Conservation (phyloP, 2,329 filamentous ascomycete species). For the Shiraia sp. region DNA sequence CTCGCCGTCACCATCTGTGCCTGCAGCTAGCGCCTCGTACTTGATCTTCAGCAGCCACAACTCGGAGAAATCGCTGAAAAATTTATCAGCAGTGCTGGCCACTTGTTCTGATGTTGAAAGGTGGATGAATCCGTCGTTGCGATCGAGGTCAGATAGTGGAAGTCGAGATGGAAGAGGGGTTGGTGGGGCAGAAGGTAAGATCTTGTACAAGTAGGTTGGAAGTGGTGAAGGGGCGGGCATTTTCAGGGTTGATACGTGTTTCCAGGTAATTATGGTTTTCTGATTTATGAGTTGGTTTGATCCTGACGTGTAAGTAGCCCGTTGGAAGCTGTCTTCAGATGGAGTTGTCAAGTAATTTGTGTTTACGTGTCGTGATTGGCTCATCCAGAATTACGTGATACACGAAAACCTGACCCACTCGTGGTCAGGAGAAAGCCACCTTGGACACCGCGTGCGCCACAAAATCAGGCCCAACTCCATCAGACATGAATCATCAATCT, state of each 20-base stretch:
- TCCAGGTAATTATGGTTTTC: too few species aligned
- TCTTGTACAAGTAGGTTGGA: conserved; percentile 60
- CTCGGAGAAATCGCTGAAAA: conserved; percentile 36
- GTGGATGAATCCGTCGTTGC: conserved; percentile 65
- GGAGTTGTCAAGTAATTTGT: background rate
- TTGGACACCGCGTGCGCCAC: conserved; percentile 6
- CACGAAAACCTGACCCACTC: conserved; percentile 5
- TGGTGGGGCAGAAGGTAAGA: conserved; percentile 58
- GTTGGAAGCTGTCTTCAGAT: background rate
- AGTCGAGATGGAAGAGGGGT: conserved; percentile 58
- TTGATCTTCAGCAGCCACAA: conserved; percentile 61
- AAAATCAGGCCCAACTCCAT: background rate
- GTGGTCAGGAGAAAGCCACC: background rate
- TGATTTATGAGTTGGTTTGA: too few species aligned
- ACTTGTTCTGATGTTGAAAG: conserved; percentile 60
- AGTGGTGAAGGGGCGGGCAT: conserved; percentile 40
- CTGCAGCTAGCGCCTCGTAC: conserved; percentile 47
- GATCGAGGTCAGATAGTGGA: conserved; percentile 63
- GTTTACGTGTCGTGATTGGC: conserved; percentile 14
- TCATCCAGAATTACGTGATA: conserved; percentile 14
- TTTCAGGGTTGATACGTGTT: too few species aligned
- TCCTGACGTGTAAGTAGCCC: too few species aligned
- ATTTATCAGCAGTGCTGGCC: conserved; percentile 38
- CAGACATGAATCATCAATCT: background rate
- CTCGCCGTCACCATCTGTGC: conserved; percentile 32